A percentile compares a stretch with the other conserved stretches of the same genome.
These are phyloP conservation scores for Salisapilia sapeloensis DNA, from an alignment of 352 stramenopile genomes.

Conservation along the genomic window DNA sequence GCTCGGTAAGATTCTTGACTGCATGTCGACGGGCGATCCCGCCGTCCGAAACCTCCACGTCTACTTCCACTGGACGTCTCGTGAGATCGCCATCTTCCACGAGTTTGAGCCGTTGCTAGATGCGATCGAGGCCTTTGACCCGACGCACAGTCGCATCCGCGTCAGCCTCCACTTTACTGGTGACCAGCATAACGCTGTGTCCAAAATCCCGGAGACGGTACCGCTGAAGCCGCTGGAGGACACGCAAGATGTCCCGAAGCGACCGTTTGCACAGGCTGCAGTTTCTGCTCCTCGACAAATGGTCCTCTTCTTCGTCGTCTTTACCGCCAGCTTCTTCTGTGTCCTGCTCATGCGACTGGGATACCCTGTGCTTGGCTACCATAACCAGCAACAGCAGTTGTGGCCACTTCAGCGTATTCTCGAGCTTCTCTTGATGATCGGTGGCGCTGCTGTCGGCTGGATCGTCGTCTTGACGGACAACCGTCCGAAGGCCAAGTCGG, in stretches of 20 bases:
- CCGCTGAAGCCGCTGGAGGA: slow-evolving; percentile 69
- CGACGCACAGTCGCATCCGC: slow-evolving; percentile 42
- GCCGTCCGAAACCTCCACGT: slow-evolving; percentile 51
- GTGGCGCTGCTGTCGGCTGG: slow-evolving; percentile 34
- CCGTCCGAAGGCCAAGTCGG: slow-evolving; percentile 55
- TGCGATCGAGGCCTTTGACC: slow-evolving; percentile 59
- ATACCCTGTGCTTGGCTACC: slow-evolving; percentile 46
- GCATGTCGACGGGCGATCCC: slow-evolving; percentile 61
- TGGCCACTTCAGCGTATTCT: slow-evolving; percentile 72
- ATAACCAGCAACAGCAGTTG: slow-evolving; percentile 51
- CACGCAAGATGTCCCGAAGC: slow-evolving; percentile 57
- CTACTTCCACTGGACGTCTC: slow-evolving; percentile 76
- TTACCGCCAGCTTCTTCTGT: slow-evolving; percentile 50
- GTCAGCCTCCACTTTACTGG: slow-evolving; percentile 64
- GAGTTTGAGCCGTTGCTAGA: slow-evolving; percentile 70
- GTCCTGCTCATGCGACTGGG: slow-evolving; percentile 53
- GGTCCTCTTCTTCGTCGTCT: slow-evolving; percentile 66
- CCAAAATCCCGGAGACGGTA: slow-evolving; percentile 58
- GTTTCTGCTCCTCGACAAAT: slow-evolving; percentile 52
- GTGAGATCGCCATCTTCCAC: slow-evolving; percentile 71
- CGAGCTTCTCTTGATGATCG: slow-evolving; percentile 56
- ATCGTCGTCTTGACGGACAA: slow-evolving; percentile 41
- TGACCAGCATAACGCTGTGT: slow-evolving; percentile 55
- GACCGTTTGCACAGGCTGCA: slow-evolving; percentile 56
- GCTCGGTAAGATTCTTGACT: slow-evolving; percentile 70